Base-by-base conservation (phyloP, 768 basidiomycete genomes). In the Filobasidium floriforme region DNA sequence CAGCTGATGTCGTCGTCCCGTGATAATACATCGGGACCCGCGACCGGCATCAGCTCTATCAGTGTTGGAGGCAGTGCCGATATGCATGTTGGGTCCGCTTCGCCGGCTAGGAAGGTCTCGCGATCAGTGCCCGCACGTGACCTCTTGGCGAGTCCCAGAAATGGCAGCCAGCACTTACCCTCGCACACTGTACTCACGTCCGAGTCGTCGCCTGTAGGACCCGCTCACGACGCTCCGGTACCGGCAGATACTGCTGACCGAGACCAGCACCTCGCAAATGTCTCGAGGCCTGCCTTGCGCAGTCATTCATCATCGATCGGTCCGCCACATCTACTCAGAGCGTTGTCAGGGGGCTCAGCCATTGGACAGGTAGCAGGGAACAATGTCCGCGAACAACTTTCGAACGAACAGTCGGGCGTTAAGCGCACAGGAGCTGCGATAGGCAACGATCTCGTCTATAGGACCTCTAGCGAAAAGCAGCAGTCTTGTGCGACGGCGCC, bases 271-370 rank as follows among this genome's bases (percentile, higher is more conserved):
- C 32, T 37, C 32, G 32, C 32, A 37, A 37, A 37, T 9, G 9
- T 37, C 32, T 37, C 32, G 32, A 37, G 32, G 9, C 32, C 32
- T 37, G 32, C 32, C 32, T 37, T 37, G 32, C 32, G 32, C 32
- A 9, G 9, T 37, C 32, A 37, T 37, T 9, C 4, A 37, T 19
- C 46, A 51, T 18, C 19, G 24, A 51, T 51, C 12, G 24, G 18
- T 51, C 24, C 46, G 5, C 46, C 46, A 6, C 46, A 19, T 51
- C 46, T 24, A 51, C 4, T 24, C 46, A n/a, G 49, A 43, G 3
- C 41, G 57, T 14, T 11, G 51, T 41, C 41, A 41, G 63, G 63
- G 52, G 4, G 63, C 37, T 14, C 63, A 64, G 29, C 54, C 54
- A 2, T 19, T 41, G 7, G 63, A 64, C 26, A 41, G 29, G 43